phyloP scores from a whole-genome alignment of 2,329 filamentous ascomycete species.

The Cytospora piceae region DNA sequence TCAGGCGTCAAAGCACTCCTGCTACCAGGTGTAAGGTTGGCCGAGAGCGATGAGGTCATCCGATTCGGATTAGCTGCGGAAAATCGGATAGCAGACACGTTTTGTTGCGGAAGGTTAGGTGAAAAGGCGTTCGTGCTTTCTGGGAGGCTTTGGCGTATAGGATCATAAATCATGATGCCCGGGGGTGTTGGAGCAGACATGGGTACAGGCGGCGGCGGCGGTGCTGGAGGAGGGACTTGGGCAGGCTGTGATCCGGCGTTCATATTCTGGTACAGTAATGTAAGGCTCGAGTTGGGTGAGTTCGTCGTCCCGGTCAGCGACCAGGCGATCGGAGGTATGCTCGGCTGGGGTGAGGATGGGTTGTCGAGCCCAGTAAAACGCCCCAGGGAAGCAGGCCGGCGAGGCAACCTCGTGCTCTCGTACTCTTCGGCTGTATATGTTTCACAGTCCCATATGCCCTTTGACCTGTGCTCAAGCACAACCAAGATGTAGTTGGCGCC shows the following conservation, averaged over 20 bases:
- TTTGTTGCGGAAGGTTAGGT: constrained; percentile 53
- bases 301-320: constrained; percentile 87
- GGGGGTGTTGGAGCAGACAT: constrained; percentile 48
- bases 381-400: constrained; percentile 46
- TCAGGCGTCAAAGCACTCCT: constrained; percentile 38
- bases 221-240: constrained; percentile 15
- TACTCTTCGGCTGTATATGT: constrained; percentile 74
- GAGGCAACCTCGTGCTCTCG: constrained; percentile 66
- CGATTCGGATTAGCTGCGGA: constrained; percentile 43
- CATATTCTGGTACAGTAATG: constrained; percentile 74
- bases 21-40: constrained; percentile 21
- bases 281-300: constrained; percentile 81
- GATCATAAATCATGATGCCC: constrained; percentile 64
- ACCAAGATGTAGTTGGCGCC: constrained; percentile 86
- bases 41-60: constrained; percentile 32
- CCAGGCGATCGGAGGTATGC: constrained; percentile 70
- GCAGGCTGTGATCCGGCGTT: constrained; percentile 39
- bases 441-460: constrained; percentile 80
- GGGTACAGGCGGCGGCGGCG: constrained; percentile 27
- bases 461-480: constrained; percentile 83
- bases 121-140: constrained; percentile 54
- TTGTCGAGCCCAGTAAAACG: constrained; percentile 51
- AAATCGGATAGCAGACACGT: constrained; percentile 52
- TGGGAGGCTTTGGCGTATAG: constrained; percentile 59
- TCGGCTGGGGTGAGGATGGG: constrained; percentile 49